Evolutionary conservation across 495 filamentous ascomycete genomes (phyloP), one percentile per base, ranked within the genome.

Genomic region (Hypoxylon fuscum): DNA sequence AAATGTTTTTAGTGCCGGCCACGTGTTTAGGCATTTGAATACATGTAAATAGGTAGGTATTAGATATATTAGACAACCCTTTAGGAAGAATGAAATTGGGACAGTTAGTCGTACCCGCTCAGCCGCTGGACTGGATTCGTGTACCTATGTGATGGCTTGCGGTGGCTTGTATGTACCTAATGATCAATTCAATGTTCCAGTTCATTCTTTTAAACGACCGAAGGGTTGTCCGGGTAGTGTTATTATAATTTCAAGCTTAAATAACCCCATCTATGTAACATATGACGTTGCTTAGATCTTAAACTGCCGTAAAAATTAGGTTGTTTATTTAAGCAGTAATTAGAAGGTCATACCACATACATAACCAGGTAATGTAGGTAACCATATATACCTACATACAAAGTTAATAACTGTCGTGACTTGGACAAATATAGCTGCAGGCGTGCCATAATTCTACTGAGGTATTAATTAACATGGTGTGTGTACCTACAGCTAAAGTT

Each of bases 171-270:
- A 21, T n/a, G n/a, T n/a, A n/a, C n/a, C n/a, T n/a, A 46, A 62
- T 59, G 60, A 41, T 51, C 52, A 40, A 61, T 62, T 64, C 51
- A 64, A 65, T 68, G 45, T 59, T 58, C 22, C 47, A 56, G 48
- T 48, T 49, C 62, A 61, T 59, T 66, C 51, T 35, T 65, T 46
- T 63, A 72, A 64, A 68, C 49, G 46, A 66, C 69, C 69, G 69
- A 72, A 66, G 60, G 58, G 66, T 70, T 68, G 67, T 60, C 69
- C 69, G 69, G 63, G 51, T 49, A 17, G 31, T 59, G 62, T 46
- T 64, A 37, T 64, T 27, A 27, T 8, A 27, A 55, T 64, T 60
- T 60, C 60, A 64, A 60, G 54, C 63, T 62, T 54, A 42, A 55
- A 62, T 57, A 66, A 62, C 53, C 37, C 47, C 35, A 57, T 66